A percentile compares a stretch with the other conserved stretches of the same genome.
These are phyloP conservation scores for Paramecium pentaurelia DNA, from an alignment of 73 alveolate genomes.

Conservation along the genomic window DNA sequence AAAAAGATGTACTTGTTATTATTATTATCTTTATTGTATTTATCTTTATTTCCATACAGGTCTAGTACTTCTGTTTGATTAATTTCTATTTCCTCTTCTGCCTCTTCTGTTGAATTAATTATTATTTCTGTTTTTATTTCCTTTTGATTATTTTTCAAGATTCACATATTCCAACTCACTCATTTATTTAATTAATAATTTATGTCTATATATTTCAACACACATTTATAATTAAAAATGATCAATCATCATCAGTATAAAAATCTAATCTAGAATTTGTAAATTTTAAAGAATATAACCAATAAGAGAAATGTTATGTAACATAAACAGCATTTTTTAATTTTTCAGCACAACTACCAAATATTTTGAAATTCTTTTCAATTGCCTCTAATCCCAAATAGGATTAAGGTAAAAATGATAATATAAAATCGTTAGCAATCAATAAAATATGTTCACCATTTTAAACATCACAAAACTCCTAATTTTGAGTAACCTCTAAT, in stretches of 20 bases:
- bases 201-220: not conserved
- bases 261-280: conserved; percentile 55
- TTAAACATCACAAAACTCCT: conserved; percentile 29
- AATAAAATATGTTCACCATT: conserved; percentile 56
- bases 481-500: not conserved
- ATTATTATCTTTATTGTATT: not conserved
- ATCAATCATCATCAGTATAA: conserved; percentile 59
- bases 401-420: conserved; percentile 35
- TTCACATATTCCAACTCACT: conserved; percentile 3
- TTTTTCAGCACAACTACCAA: conserved; percentile 53
- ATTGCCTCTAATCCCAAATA: not conserved
- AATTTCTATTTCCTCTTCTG: not conserved
- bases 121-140: not conserved
- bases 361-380: conserved; percentile 10
- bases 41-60: not conserved
- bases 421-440: conserved; percentile 48
- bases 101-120: not conserved
- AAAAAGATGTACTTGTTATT: not conserved
- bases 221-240: not conserved
- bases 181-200: not conserved
- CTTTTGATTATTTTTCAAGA: conserved; percentile 5
- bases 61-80: not conserved
- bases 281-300: conserved; percentile 55
- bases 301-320: conserved; percentile 50
- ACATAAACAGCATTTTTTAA: conserved; percentile 62